phyloP scores from a whole-genome alignment of 2,329 filamentous ascomycete genomes.

The Paracoccidioides brasiliensis region DNA sequence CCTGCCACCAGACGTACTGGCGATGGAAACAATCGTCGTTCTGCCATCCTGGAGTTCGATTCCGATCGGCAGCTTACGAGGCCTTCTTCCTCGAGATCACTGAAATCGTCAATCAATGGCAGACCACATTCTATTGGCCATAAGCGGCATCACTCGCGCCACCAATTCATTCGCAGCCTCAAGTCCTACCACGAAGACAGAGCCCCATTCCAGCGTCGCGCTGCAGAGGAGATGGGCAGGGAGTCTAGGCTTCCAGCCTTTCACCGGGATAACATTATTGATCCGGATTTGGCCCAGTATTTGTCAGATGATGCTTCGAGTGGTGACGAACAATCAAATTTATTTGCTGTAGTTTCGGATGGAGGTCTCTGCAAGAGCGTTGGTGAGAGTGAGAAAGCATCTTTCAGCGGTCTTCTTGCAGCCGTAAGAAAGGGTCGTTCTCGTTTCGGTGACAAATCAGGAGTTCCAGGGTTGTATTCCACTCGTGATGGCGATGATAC shows the following conservation, averaged over 20 bases:
- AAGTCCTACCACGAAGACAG: constrained; percentile 62
- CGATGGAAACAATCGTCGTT: constrained; percentile 69
- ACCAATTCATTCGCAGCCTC: constrained; percentile 66
- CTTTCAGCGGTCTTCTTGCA: constrained; percentile 58
- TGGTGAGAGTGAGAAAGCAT: constrained; percentile 60
- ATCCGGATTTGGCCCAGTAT: constrained; percentile 87
- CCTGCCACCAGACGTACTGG: constrained; percentile 52
- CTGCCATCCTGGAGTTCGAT: constrained; percentile 82
- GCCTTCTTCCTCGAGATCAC: constrained; percentile 85
- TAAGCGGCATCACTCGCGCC: constrained; percentile 74
- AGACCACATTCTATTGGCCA: constrained; percentile 71
- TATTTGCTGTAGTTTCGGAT: constrained; percentile 60
- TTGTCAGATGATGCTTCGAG: constrained; percentile 91
- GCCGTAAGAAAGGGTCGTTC: constrained; percentile 65
- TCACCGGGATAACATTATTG: constrained; percentile 96
- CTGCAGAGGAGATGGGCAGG: constrained; percentile 51
- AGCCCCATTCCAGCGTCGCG: constrained; percentile 72
- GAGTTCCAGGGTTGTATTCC: constrained; percentile 55
- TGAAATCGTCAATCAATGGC: constrained; percentile 57
- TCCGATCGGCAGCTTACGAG: constrained; percentile 62
- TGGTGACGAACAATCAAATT: constrained; percentile 79
- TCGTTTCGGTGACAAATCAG: constrained; percentile 58
- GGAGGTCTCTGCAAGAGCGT: constrained; percentile 49
- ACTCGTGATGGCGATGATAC: constrained; percentile 49
- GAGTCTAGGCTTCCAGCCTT: constrained; percentile 72